Evolutionary conservation across 495 filamentous ascomycete species (phyloP).

Genomic region (Hypoxylon intermedium): DNA sequence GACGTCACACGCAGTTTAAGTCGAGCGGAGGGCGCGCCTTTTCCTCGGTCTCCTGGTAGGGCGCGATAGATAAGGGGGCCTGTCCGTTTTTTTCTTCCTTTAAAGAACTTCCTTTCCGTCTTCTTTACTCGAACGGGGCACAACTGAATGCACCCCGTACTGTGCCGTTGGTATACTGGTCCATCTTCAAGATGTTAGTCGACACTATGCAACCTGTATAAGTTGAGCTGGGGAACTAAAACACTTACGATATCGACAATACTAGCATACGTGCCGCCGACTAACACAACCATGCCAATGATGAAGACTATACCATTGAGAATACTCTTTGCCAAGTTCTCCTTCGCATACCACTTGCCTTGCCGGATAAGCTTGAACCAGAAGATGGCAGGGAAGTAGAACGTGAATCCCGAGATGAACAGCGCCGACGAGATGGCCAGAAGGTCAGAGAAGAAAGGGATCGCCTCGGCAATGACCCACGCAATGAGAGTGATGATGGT

Average conservation of each 20-base stretch:
- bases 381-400: conserved; percentile 68
- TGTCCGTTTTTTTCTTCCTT: neutral
- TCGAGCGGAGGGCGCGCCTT: conserved; percentile 1
- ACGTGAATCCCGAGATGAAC: conserved; percentile 69
- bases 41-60: neutral
- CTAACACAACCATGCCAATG: conserved; percentile 63
- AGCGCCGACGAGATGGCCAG: conserved; percentile 67
- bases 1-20: conserved; percentile 9
- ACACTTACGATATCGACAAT: conserved; percentile 62
- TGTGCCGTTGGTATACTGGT: conserved; percentile 50
- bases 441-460: conserved; percentile 75
- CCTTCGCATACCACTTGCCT: conserved; percentile 53
- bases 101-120: too few species aligned
- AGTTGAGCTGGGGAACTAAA: neutral
- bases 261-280: conserved; percentile 64
- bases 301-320: conserved; percentile 60
- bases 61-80: neutral
- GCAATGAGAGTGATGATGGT: conserved; percentile 67
- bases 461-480: conserved; percentile 75
- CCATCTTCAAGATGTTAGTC: too few species aligned
- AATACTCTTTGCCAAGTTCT: conserved; percentile 55
- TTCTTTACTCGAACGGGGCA: conserved; percentile 38
- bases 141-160: conserved; percentile 61
- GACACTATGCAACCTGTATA: too few species aligned
- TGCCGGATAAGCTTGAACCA: conserved; percentile 70